phyloP scores from a whole-genome alignment of 495 filamentous ascomycete species.

The Xylaria castorea region DNA sequence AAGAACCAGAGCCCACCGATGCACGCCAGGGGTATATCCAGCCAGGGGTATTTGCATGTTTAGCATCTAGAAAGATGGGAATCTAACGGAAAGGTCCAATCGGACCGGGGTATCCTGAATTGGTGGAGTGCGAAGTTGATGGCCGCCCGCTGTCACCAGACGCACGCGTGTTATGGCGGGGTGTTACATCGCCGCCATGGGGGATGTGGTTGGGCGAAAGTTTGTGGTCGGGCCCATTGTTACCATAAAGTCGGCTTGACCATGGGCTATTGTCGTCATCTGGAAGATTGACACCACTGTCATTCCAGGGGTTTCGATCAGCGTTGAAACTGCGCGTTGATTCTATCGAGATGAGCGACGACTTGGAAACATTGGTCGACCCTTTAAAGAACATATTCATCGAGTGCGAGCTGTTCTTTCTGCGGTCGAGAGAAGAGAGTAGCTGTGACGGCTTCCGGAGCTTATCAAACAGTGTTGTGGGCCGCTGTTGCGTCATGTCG shows the following conservation, averaged over 20 bases:
- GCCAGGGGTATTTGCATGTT: slow-evolving; percentile 59
- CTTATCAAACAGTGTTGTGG: slow-evolving; percentile 84
- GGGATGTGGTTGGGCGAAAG: slow-evolving; percentile 68
- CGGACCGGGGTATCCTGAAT: slow-evolving; percentile 91
- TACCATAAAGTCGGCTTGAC: slow-evolving; percentile 65
- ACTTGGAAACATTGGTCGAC: slow-evolving; percentile 91
- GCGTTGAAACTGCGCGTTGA: slow-evolving; percentile 83
- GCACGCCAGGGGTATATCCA: slow-evolving; percentile 65
- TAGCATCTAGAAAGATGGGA: slow-evolving; percentile 49
- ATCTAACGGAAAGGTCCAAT: slow-evolving; percentile 84
- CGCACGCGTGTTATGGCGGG: slow-evolving; percentile 78
- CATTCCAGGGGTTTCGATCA: slow-evolving; percentile 96
- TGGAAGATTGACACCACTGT: slow-evolving; percentile 89
- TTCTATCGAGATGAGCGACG: slow-evolving; percentile 91
- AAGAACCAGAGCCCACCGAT: slow-evolving; percentile 63
- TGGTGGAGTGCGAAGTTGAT: slow-evolving; percentile 89
- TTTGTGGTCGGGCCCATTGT: slow-evolving; percentile 66
- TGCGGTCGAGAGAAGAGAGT: slow-evolving; percentile 86
- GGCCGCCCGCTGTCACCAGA: slow-evolving; percentile 91
- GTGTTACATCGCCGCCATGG: slow-evolving; percentile 77
- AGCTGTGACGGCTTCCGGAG: slow-evolving; percentile 88
- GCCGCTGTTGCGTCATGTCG: slow-evolving; percentile 74
- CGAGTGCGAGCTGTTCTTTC: slow-evolving; percentile 89
- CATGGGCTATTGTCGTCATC: slow-evolving; percentile 79
- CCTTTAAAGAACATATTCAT: slow-evolving; percentile 88